These are phyloP conservation scores for Syncephalastrum sp. DNA, from an alignment of 371 early-diverging fungal species.

Conservation along the genomic window DNA sequence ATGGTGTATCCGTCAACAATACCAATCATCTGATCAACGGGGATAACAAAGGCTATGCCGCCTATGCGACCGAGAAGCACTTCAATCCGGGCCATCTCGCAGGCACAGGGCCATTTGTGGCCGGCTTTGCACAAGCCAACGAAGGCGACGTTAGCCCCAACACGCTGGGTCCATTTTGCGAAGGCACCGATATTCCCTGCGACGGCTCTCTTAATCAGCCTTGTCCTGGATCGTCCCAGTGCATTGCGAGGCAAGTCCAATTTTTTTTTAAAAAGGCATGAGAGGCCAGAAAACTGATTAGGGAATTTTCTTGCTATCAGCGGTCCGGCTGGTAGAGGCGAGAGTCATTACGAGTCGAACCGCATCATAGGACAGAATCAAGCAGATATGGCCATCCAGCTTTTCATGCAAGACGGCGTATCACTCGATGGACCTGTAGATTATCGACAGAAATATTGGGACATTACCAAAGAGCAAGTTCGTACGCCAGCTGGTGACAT, in stretches of 20 bases:
- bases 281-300: background rate
- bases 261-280: background rate
- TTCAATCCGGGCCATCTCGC: slow-evolving; percentile 23
- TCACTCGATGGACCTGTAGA: slow-evolving; percentile 30
- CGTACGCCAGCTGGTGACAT: slow-evolving; percentile 15
- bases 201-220: slow-evolving; percentile 46
- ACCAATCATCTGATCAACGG: slow-evolving; percentile 56
- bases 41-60: slow-evolving; percentile 74
- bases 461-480: slow-evolving; percentile 46
- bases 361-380: slow-evolving; percentile 61
- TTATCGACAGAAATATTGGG: slow-evolving; percentile 45
- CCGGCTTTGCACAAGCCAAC: slow-evolving; percentile 67
- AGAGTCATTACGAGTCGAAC: slow-evolving; percentile 49
- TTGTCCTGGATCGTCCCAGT: slow-evolving; percentile 40
- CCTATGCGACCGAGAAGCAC: slow-evolving; percentile 49
- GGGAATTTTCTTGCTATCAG: background rate
- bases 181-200: slow-evolving; percentile 61
- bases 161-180: slow-evolving; percentile 55
- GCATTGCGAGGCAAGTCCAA: slow-evolving; percentile 31
- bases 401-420: slow-evolving; percentile 16
- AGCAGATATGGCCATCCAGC: slow-evolving; percentile 36
- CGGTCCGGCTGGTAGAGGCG: background rate
- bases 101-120: slow-evolving; percentile 43
- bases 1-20: slow-evolving; percentile 62
- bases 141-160: slow-evolving; percentile 71